These are phyloP conservation scores for Neocatenulostroma microsporum DNA, from an alignment of 2,329 filamentous ascomycete genomes.

Conservation along the genomic window DNA sequence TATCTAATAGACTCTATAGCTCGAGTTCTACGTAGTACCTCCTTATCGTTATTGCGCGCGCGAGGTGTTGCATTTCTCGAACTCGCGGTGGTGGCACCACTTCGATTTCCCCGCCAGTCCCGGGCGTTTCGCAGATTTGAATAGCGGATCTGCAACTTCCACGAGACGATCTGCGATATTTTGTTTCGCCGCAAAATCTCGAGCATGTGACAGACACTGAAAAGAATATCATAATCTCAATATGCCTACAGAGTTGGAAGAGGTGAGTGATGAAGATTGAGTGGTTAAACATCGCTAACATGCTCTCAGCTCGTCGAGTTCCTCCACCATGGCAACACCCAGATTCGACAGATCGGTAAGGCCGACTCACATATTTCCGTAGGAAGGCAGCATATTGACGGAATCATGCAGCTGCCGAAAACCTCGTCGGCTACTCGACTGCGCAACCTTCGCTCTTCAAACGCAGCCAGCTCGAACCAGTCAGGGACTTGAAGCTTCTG, in stretches of 20 bases:
- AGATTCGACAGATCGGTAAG: slow-evolving; percentile 72
- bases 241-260: slow-evolving; percentile 46
- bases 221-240: slow-evolving; percentile 13
- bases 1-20: too few relatives aligned
- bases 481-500: slow-evolving; percentile 81
- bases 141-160: too few relatives aligned
- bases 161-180: too few relatives aligned
- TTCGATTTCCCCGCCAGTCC: too few relatives aligned
- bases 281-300: slow-evolving; percentile 13
- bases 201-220: slow-evolving; percentile 1
- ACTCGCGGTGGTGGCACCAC: too few relatives aligned
- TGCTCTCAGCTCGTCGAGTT: slow-evolving; percentile 72
- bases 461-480: slow-evolving; percentile 63
- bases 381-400: background rate
- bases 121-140: too few relatives aligned
- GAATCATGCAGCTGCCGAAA: slow-evolving; percentile 59
- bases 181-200: too few relatives aligned
- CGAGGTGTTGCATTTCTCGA: too few relatives aligned
- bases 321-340: slow-evolving; percentile 82
- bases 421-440: slow-evolving; percentile 76
- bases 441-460: slow-evolving; percentile 78
- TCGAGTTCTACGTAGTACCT: too few relatives aligned
- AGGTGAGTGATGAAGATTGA: slow-evolving; percentile 27
- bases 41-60: too few relatives aligned
- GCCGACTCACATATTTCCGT: slow-evolving; percentile 4